Conservation (phyloP, 257 asterid genomes). For the Capsicum pubescens region DNA sequence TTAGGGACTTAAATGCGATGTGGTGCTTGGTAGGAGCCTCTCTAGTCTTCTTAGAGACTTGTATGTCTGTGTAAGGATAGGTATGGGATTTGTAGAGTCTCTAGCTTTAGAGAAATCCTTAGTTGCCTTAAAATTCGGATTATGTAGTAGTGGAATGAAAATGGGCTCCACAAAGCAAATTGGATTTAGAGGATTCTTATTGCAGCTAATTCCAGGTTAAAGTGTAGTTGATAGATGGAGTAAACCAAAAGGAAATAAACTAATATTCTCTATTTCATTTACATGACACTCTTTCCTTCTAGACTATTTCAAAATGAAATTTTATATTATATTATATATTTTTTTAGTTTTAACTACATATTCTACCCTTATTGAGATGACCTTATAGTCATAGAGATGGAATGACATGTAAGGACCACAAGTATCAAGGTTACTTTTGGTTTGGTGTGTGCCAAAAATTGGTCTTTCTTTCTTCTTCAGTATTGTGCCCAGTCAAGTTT, state of each 20-base stretch:
- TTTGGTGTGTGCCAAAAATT: not conserved
- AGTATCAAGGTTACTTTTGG: not conserved
- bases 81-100: not conserved
- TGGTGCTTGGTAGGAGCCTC: not conserved
- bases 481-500: not conserved
- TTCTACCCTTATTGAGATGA: not conserved
- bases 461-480: not conserved
- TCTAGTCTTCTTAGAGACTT: not conserved
- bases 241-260: not conserved
- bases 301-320: not conserved
- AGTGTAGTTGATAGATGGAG: not conserved
- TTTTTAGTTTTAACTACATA: not conserved
- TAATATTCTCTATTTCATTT: not conserved
- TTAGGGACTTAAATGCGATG: not conserved
- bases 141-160: not conserved
- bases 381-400: not conserved
- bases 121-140: not conserved
- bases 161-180: not conserved
- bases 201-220: not conserved
- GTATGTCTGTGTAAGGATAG: slow-evolving; percentile 1
- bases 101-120: not conserved
- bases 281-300: slow-evolving; percentile 8
- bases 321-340: not conserved
- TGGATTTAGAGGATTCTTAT: slow-evolving; percentile 6
- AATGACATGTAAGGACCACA: slow-evolving; percentile 11